These are phyloP conservation scores for Clonostachys solani DNA, from an alignment of 2,329 filamentous ascomycete genomes.

Conservation along the genomic window DNA sequence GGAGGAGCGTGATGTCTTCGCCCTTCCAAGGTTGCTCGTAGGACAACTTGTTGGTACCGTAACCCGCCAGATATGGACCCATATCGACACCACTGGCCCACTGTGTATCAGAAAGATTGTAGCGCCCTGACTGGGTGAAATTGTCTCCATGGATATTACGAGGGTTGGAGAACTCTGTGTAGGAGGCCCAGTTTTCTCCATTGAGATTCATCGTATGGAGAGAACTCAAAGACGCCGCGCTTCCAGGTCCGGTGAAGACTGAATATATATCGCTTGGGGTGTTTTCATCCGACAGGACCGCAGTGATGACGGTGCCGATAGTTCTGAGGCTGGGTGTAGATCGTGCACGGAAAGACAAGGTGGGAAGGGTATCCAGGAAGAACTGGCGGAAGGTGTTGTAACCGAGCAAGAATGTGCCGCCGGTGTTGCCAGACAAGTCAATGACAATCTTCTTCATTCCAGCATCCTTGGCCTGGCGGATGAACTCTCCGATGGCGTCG, in stretches of 20 bases:
- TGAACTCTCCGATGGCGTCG: neutral
- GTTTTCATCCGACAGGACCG: slow-evolving; percentile 1
- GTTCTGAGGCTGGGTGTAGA: neutral
- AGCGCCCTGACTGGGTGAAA: neutral
- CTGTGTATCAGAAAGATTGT: slow-evolving; percentile 11
- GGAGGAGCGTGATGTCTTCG: slow-evolving; percentile 36
- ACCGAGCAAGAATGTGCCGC: slow-evolving; percentile 44
- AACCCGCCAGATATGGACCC: slow-evolving; percentile 35
- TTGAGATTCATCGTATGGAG: too few relatives aligned
- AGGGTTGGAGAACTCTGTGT: neutral
- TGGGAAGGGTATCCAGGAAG: slow-evolving; percentile 15
- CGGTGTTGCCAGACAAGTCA: slow-evolving; percentile 57
- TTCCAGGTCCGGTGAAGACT: too few relatives aligned
- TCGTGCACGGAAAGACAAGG: slow-evolving; percentile 5
- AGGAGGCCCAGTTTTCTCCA: neutral
- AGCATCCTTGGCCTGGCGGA: slow-evolving; percentile 17
- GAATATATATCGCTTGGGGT: neutral
- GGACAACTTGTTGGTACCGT: slow-evolving; percentile 12
- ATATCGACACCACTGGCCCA: slow-evolving; percentile 30
- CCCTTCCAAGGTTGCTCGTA: slow-evolving; percentile 20
- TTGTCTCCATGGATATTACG: neutral
- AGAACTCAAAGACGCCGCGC: too few relatives aligned
- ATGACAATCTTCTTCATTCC: slow-evolving; percentile 58
- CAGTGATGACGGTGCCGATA: neutral
- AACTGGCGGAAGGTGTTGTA: slow-evolving; percentile 41